Evolutionary conservation across 805 yeast genomes (phyloP).

Genomic region (Hanseniaspora occidentalis): DNA sequence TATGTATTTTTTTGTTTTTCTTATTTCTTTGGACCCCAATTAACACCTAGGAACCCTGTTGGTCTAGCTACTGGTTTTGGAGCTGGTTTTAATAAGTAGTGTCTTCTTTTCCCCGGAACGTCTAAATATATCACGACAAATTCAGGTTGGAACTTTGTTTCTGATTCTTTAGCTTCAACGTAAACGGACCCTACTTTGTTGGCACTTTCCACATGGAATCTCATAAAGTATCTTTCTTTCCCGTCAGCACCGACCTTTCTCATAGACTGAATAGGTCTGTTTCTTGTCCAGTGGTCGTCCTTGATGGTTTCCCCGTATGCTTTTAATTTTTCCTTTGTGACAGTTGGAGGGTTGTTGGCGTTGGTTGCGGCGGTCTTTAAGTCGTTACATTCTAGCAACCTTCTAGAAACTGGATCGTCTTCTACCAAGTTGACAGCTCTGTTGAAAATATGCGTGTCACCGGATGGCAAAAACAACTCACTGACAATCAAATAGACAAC

Average conservation of each 20-base stretch:
- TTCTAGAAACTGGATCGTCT: conserved; percentile 46
- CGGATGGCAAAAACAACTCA: conserved; percentile 78
- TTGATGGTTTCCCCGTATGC: conserved; percentile 69
- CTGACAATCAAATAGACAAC: conserved; percentile 65
- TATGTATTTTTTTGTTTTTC: no score
- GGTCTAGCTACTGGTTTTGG: conserved; percentile 30
- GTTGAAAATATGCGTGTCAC: conserved; percentile 84
- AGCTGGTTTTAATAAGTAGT: conserved; percentile 57
- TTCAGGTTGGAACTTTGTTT: conserved; percentile 51
- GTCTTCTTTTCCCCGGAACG: conserved; percentile 55
- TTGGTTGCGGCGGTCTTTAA: neutral
- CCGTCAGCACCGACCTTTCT: conserved; percentile 58
- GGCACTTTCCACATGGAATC: conserved; percentile 73
- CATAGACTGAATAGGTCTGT: conserved; percentile 66
- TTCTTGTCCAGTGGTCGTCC: conserved; percentile 73
- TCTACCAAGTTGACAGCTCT: conserved; percentile 71
- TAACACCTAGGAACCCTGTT: conserved; percentile 64
- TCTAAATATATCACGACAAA: conserved; percentile 66
- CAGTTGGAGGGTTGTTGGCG: conserved; percentile 2
- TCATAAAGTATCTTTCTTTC: conserved; percentile 69
- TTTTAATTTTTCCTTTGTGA: conserved; percentile 46
- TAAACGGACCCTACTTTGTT: conserved; percentile 55
- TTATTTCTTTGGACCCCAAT: conserved; percentile 76
- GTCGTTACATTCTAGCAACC: conserved; percentile 38
- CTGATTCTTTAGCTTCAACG: conserved; percentile 62